Base-by-base conservation (phyloP, 768 basidiomycete genomes). In the Tylopilus intermedius region DNA sequence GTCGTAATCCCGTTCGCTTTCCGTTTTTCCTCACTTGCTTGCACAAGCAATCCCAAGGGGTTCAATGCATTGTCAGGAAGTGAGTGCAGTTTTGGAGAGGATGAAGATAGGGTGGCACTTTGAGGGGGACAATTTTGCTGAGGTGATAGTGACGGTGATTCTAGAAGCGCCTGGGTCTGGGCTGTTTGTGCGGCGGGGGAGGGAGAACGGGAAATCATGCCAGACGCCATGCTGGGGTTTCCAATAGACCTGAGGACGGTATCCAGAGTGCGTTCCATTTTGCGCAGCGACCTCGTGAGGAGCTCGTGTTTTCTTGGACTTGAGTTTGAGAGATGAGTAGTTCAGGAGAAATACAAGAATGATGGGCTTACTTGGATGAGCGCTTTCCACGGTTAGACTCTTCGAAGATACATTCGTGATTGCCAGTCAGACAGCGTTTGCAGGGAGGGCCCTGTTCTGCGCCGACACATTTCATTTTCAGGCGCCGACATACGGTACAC, bases 331-430 rank as follows among this genome's bases (percentile, higher is more conserved):
- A 50, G 52, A 57, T 69, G 60, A 57, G 57, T 50, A 67, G 61
- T 63, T 55, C 62, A 58, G 39, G 53, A 61, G 50, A 43, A 58
- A 54, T 40, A 45, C 29, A 47, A 22, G 49, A 41, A 39, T 49
- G 53, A 43, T 21, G 45, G 21, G 21, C 79, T 58, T 70, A 90
- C 90, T 90, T 91, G 50, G 86, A 80, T 21, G 88, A 82, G 10
- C 90, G 83, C 68, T 94, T 95, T 39, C 96, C 96, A 45, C 96
- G 81, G 67, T 97, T 94, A 2, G 89, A 92, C 67, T 97, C 95
- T 72, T 98, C 94, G 58, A 99, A 98, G 41, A 96, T 81, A 64
- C 96, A 99, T 60, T 95, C 91, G 62, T 94, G 88, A 58, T 81
- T 81, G 18, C 88, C 86, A 0, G 82, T 63, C 43, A 73, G 71